Percentiles rank a stretch among this genome's conserved stretches.
phyloP scores from a whole-genome alignment of 495 filamentous ascomycete genomes.

The Letharia lupina region DNA sequence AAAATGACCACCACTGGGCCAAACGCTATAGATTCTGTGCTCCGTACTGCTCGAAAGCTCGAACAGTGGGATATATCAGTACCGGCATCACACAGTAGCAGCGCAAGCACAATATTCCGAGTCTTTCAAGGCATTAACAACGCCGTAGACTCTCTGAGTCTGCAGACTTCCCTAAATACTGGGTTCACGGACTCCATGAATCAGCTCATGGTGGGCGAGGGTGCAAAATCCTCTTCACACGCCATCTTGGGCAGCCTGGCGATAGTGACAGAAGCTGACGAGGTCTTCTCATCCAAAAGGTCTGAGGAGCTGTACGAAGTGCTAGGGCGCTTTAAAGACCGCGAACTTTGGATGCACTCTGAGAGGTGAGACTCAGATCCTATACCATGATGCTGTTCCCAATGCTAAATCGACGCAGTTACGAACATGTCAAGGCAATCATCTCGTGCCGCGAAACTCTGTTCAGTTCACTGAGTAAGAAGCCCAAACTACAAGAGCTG shows the following conservation, averaged over 20 bases:
- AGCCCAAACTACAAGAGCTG: conserved; percentile 49
- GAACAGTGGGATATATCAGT: conserved; percentile 89
- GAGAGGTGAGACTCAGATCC: conserved; percentile 48
- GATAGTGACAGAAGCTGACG: conserved; percentile 71
- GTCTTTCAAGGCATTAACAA: conserved; percentile 73
- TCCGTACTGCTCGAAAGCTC: conserved; percentile 74
- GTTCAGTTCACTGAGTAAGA: conserved; percentile 69
- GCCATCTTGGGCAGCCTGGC: conserved; percentile 63
- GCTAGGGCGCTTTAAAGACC: conserved; percentile 52
- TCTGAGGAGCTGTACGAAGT: conserved; percentile 51
- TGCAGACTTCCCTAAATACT: conserved; percentile 44
- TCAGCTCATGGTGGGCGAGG: conserved; percentile 44
- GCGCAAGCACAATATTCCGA: conserved; percentile 64
- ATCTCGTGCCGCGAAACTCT: conserved; percentile 73
- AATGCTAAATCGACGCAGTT: conserved; percentile 43
- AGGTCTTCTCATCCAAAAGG: conserved; percentile 54
- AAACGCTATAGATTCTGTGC: conserved; percentile 55
- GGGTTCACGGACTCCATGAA: conserved; percentile 58
- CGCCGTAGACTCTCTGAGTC: conserved; percentile 45
- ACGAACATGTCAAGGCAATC: conserved; percentile 71
- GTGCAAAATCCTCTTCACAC: conserved; percentile 53
- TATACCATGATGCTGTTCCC: not conserved
- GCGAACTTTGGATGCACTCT: conserved; percentile 69
- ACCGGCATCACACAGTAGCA: conserved; percentile 50
- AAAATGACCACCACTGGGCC: conserved; percentile 29